Evolutionary conservation across 495 filamentous ascomycete genomes (phyloP), one percentile per base, ranked within the genome.

Genomic region (Venustampulla echinocandica): DNA sequence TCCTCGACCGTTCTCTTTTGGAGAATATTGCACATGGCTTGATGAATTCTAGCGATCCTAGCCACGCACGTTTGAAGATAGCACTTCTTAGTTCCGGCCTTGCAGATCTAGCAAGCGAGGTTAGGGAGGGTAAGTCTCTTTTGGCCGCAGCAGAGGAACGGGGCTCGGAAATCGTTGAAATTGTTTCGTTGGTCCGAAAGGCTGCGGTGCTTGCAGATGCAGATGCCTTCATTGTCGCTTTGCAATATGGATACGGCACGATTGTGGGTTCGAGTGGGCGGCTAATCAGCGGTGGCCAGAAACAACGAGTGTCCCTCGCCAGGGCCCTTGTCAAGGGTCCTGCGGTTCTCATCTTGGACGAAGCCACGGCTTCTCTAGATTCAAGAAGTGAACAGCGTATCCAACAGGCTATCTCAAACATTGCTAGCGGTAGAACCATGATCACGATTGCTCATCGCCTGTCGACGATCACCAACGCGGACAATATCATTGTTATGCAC

Each of bases 371-470:
- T 22, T 88, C 89, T 2, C 73, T 98, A n/a, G 92, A 98, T 62
- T 95, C 92, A 39, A 90, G 87, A 58, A 88, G 85, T 11, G 92
- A 98, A 66, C 87, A 87, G 24, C 84, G 94, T 4, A 90, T 98
- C 0, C 92, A 98, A 64, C 84, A 85, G 30, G 92, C 92, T 13
- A 73, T 98, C 18, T 89, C 95, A 54, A 81, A 74, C 36, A 92
- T 87, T 28, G 77, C 89, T 10, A 73, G 83, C 51, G 90, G 90
- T 10, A 78, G 92, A 18, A 98, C 92, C 1, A 97, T 90, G 9
- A 93, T 97, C 57, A 83, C 90, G 7, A 96, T 98, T 58, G 93
- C 92, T 21, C 92, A 98, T 62, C 80, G 92, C 40, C 70, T 98
- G 20, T 92, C 87, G 0, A 98, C 92, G 23, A 94, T 98, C 68